Base-by-base conservation (phyloP, 106 monocot genomes). In the Allium sativum region DNA sequence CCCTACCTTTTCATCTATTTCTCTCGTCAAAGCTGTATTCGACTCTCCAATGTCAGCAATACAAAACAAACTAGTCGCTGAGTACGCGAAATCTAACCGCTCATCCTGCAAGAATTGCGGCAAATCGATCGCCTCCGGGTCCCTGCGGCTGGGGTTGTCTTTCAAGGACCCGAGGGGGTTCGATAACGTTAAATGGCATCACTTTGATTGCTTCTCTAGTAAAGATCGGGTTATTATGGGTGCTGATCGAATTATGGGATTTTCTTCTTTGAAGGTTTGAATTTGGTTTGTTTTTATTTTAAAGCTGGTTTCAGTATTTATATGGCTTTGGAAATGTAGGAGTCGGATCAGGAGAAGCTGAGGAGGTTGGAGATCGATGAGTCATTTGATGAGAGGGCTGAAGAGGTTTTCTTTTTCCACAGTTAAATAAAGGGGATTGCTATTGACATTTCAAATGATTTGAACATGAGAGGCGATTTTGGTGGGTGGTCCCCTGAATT, bases 21-120 rank as follows among this genome's bases (percentile, higher is more conserved):
- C 19, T 11, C 8, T 55, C 55, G 9, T 55, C 55, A 55, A 13
- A 55, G 18, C 10, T 48, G 8, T 21, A 9, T 20, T 13, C 3
- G 13, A 52, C 9, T 12, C 4, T 52, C 21, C 55, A 3, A 8
- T 9, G 21, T 20, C 21, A 21, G 55, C 55, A 62, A 58, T 66
- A 42, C 14, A 14, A n/a, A n/a, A n/a, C 60, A 43, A 14, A 44
- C 43, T 43, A 17, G 60, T 60, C 7, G 60, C 60, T 18, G 89
- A 93, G 78, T 89, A 93, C 68, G 93, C 85, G 21, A 93, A 93
- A 58, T 85, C 93, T 16, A 67, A 69, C 21, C 85, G 88, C 8
- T 89, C 93, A 14, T 72, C 85, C 13, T 93, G 89, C 78, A 89
- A 93, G 72, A 61, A 52, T 19, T 93, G 93, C 68, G 69, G 76